Percentiles rank a stretch among this genome's conserved stretches.
Evolutionary conservation across 2,329 filamentous ascomycete genomes (phyloP).

Genomic region (Endocalyx cinctus): DNA sequence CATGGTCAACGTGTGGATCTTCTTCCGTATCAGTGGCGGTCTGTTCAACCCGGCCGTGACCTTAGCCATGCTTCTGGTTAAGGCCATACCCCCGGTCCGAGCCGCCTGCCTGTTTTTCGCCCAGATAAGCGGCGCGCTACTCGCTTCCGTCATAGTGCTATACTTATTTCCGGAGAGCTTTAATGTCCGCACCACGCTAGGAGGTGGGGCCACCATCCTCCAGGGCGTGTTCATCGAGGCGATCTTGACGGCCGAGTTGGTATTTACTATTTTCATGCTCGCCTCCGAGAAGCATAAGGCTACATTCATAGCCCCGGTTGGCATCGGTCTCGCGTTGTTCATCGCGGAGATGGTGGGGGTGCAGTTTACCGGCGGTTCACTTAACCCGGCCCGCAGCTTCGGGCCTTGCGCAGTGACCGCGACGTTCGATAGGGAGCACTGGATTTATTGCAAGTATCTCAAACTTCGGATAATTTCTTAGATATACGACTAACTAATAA

Average conservation of each 20-base stretch:
- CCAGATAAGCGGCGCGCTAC: slow-evolving; percentile 12
- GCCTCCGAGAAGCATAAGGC: slow-evolving; percentile 59
- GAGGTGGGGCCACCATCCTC: slow-evolving; percentile 35
- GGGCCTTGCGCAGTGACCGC: slow-evolving; percentile 25
- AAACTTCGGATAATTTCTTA: too few relatives aligned
- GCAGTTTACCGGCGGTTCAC: slow-evolving; percentile 27
- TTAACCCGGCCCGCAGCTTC: slow-evolving; percentile 31
- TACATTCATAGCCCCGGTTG: slow-evolving; percentile 58
- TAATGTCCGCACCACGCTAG: slow-evolving; percentile 42
- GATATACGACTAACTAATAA: neutral
- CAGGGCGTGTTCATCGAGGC: slow-evolving; percentile 53
- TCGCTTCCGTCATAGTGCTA: slow-evolving; percentile 30
- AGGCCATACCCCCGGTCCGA: slow-evolving; percentile 6
- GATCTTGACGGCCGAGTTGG: slow-evolving; percentile 48
- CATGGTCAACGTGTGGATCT: slow-evolving; percentile 28
- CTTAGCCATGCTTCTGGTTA: slow-evolving; percentile 14
- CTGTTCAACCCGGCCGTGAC: slow-evolving; percentile 18
- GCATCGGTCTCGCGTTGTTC: slow-evolving; percentile 59
- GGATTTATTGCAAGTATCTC: neutral
- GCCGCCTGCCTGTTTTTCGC: slow-evolving; percentile 9
- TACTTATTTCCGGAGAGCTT: slow-evolving; percentile 42
- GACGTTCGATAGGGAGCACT: slow-evolving; percentile 12
- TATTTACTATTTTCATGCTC: slow-evolving; percentile 54
- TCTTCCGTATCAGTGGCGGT: slow-evolving; percentile 31
- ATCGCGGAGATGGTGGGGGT: slow-evolving; percentile 35